Evolutionary conservation across 768 basidiomycete species (phyloP), one percentile per base, ranked within the genome.

Genomic region (Floccularia luteovirens): DNA sequence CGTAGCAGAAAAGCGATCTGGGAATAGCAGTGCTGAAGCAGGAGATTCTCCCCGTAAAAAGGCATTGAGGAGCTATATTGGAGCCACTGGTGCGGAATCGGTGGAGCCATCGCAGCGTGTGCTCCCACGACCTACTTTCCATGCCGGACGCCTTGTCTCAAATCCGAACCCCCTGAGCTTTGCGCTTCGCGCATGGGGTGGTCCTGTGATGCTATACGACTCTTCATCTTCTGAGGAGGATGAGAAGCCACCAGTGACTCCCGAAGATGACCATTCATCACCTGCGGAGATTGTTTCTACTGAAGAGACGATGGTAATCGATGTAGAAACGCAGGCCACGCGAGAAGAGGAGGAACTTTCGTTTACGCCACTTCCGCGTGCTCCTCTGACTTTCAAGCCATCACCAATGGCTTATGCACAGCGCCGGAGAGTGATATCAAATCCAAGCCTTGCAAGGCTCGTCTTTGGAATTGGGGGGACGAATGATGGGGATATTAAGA

Each of bases 331-430:
- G n/a, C 59, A 47, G 42, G 39, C 37, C 30, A 34, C 16, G n/a
- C n/a, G 20, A 34, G 28, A 38, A 37, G 38, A 34, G 11, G 54
- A 35, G 38, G 40, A 43, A 39, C 41, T 54, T 17, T 42, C 48
- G 14, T 34, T 57, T 4, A 47, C 56, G 3, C 39, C 48, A 7
- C 45, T 61, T 20, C 59, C 54, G 23, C 62, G 67, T 36, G 66
- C 62, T 21, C 63, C 72, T 22, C 50, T 78, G 49, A 72, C 70
- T 17, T 74, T 68, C 55, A 77, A 76, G 37, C 80, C 80, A 12
- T 74, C 77, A 25, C 79, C 79, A n/a, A 68, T 72, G 55, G 69
- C 70, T 48, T 79, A 76, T 53, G 78, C 79, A 5, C 72, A 70
- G 48, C 72, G 74, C 39, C 72, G 78, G 43, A 80, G 79, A 79